A percentile compares a stretch with the other conserved stretches of the same genome.
Conservation (phyloP, 495 filamentous ascomycete genomes). For the Articulospora tetracladia region DNA sequence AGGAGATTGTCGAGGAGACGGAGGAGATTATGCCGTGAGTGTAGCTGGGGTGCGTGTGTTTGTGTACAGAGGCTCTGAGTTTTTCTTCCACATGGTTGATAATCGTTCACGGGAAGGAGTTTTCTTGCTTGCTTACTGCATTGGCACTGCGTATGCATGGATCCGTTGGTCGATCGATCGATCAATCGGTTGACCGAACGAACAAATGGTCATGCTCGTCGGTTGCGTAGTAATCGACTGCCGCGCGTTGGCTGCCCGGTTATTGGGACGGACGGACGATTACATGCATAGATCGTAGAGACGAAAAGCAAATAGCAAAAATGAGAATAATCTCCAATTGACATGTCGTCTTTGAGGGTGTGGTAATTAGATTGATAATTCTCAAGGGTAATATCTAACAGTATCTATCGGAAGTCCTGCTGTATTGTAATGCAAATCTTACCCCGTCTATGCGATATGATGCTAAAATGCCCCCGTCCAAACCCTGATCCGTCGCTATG, state of each 20-base stretch:
- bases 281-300: background rate
- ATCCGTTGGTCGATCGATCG: background rate
- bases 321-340: background rate
- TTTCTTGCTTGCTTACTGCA: background rate
- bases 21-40: constrained; percentile 66
- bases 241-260: background rate
- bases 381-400: too few species aligned
- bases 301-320: background rate
- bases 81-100: background rate
- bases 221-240: background rate
- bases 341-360: background rate
- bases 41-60: background rate
- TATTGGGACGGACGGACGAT: background rate
- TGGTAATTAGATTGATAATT: too few species aligned
- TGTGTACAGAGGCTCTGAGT: background rate
- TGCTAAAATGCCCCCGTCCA: background rate
- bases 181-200: background rate
- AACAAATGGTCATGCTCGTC: background rate
- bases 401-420: too few species aligned
- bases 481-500: background rate
- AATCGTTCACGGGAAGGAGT: background rate
- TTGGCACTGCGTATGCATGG: background rate
- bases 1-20: constrained; percentile 90
- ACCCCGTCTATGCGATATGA: background rate
- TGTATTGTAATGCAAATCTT: too few species aligned